These are phyloP conservation scores for Annulohypoxylon stygium DNA, from an alignment of 495 filamentous ascomycete genomes.

Conservation along the genomic window DNA sequence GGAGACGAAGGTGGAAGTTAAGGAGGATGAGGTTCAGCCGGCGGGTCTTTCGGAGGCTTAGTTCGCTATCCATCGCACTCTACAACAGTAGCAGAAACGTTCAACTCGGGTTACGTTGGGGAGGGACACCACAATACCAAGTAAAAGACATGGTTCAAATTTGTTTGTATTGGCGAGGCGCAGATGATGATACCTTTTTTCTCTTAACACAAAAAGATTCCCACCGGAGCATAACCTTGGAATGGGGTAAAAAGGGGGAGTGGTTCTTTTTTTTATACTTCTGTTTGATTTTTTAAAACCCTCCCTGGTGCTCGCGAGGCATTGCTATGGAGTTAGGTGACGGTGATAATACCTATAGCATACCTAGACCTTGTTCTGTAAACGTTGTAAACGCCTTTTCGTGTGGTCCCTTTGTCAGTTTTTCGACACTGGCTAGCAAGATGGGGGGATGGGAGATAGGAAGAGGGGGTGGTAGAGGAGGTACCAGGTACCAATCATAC, in stretches of 20 bases:
- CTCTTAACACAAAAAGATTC: slow-evolving; percentile 17
- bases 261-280: slow-evolving; percentile 27
- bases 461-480: not conserved
- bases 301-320: slow-evolving; percentile 31
- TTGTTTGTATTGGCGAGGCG: slow-evolving; percentile 47
- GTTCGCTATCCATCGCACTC: not conserved
- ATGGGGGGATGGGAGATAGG: not conserved
- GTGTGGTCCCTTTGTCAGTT: slow-evolving; percentile 17
- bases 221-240: slow-evolving; percentile 35
- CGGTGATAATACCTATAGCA: slow-evolving; percentile 39
- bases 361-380: slow-evolving; percentile 36
- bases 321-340: slow-evolving; percentile 43
- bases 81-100: not conserved
- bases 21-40: slow-evolving; percentile 14
- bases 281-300: slow-evolving; percentile 3
- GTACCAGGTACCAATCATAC: not conserved
- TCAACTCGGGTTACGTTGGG: slow-evolving; percentile 3
- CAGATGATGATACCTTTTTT: slow-evolving; percentile 51
- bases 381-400: slow-evolving; percentile 25
- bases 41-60: slow-evolving; percentile 18
- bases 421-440: slow-evolving; percentile 5
- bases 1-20: slow-evolving; percentile 17
- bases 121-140: slow-evolving; percentile 9
- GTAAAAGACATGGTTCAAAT: slow-evolving; percentile 15
- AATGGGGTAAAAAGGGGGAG: slow-evolving; percentile 9